Evolutionary conservation across 345 rosid genomes (phyloP).

Genomic region (Euphorbia tirucalli): DNA sequence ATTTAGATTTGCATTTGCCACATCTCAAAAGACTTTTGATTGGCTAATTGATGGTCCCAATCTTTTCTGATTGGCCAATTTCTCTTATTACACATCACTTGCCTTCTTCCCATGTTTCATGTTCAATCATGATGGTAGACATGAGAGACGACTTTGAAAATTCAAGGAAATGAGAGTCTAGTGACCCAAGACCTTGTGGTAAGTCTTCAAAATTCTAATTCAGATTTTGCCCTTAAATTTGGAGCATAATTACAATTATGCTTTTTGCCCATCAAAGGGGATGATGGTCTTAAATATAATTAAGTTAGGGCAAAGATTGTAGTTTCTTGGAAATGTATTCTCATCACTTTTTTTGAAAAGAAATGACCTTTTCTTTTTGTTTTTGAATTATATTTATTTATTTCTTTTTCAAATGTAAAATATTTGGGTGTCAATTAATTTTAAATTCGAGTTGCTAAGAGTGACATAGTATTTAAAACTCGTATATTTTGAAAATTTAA

Average conservation of each 20-base stretch:
- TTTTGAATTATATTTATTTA: no score
- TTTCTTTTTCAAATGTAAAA: no score
- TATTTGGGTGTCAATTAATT: no score
- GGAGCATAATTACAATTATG: background rate
- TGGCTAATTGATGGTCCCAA: constrained; percentile 13
- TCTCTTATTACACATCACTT: background rate
- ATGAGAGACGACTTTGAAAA: background rate
- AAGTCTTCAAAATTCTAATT: background rate
- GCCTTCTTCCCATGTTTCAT: background rate
- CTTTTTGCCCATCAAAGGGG: background rate
- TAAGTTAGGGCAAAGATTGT: background rate
- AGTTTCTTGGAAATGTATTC: background rate
- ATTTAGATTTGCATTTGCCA: background rate
- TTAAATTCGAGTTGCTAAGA: no score
- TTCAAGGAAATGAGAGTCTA: background rate
- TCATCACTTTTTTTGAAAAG: background rate
- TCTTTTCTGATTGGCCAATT: constrained; percentile 8
- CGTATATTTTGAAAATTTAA: no score
- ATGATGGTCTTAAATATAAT: no score
- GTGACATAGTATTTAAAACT: no score
- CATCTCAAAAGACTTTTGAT: background rate
- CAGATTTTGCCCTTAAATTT: background rate
- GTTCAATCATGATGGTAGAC: background rate
- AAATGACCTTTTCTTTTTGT: background rate
- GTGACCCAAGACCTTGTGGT: background rate